Evolutionary conservation across 345 rosid species (phyloP).

Genomic region (Syzygium aromaticum): DNA sequence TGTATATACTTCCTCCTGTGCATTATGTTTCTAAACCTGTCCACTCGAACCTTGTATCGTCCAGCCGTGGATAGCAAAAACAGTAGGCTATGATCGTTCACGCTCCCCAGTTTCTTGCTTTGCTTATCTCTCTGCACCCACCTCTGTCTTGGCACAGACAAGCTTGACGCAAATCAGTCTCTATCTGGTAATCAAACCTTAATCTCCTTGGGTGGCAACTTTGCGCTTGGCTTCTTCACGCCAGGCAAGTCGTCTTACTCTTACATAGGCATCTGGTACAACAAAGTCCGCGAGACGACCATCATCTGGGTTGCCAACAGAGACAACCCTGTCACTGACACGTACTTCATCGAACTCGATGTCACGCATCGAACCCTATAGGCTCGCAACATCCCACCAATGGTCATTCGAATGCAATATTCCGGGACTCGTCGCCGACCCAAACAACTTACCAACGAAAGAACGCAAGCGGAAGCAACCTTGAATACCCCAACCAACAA

Average conservation of each 20-base stretch:
- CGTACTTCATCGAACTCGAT: not conserved
- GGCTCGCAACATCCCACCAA: too few species aligned
- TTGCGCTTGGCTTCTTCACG: not conserved
- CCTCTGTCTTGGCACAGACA: slow-evolving; percentile 27
- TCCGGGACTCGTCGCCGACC: too few species aligned
- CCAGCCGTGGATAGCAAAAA: slow-evolving; percentile 15
- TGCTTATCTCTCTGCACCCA: slow-evolving; percentile 11
- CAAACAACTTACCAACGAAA: too few species aligned
- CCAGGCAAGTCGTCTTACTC: not conserved
- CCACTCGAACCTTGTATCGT: not conserved
- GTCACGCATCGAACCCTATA: too few species aligned
- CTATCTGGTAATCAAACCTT: not conserved
- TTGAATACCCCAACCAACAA: too few species aligned
- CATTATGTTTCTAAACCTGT: not conserved
- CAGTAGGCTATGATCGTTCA: slow-evolving; percentile 12
- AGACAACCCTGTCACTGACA: not conserved
- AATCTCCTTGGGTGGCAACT: not conserved
- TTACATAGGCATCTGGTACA: slow-evolving; percentile 57
- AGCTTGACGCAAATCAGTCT: slow-evolving; percentile 21
- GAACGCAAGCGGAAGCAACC: too few species aligned
- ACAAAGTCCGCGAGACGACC: not conserved
- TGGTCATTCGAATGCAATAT: too few species aligned
- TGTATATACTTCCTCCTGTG: not conserved
- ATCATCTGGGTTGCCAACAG: not conserved
- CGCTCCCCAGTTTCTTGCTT: slow-evolving; percentile 8